Percentiles rank a stretch among this genome's conserved stretches.
phyloP scores from a whole-genome alignment of 31 red algal species.

The Endocladia muricata region DNA sequence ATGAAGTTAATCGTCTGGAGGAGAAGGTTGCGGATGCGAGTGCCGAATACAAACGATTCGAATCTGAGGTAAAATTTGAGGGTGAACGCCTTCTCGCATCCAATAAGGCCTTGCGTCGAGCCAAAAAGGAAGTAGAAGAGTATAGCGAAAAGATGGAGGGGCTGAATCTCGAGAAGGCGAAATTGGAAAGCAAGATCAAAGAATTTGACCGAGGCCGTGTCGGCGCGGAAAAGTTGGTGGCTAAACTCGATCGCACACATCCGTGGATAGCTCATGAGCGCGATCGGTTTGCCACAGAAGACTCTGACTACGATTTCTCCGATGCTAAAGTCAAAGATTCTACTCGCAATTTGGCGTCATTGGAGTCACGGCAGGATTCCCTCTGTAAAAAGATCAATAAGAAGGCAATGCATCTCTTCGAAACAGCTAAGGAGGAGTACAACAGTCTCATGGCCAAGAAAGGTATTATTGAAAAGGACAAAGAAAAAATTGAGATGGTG shows the following conservation, averaged over 20 bases:
- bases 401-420: constrained; percentile 90
- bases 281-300: constrained; percentile 32
- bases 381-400: constrained; percentile 86
- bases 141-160: constrained; percentile 53
- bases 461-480: constrained; percentile 90
- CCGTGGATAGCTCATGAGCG: constrained; percentile 73
- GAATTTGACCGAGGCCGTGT: constrained; percentile 45
- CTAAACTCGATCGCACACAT: constrained; percentile 45
- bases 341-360: constrained; percentile 32
- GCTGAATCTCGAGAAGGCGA: constrained; percentile 50
- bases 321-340: constrained; percentile 14
- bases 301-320: constrained; percentile 76
- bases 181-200: constrained; percentile 52
- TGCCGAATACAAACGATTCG: constrained; percentile 19
- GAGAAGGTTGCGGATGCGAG: constrained; percentile 17
- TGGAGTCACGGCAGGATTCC: constrained; percentile 51
- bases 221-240: constrained; percentile 47
- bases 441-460: constrained; percentile 86
- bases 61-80: constrained; percentile 25
- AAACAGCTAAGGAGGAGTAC: constrained; percentile 95
- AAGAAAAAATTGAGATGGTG: constrained; percentile 89
- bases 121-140: constrained; percentile 33
- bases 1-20: constrained; percentile 33
- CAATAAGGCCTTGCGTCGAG: constrained; percentile 24
- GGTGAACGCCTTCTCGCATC: constrained; percentile 40